A percentile compares a stretch with the other conserved stretches of the same genome.
Conservation (phyloP, 2,329 filamentous ascomycete species). For the Venturia nashicola region DNA sequence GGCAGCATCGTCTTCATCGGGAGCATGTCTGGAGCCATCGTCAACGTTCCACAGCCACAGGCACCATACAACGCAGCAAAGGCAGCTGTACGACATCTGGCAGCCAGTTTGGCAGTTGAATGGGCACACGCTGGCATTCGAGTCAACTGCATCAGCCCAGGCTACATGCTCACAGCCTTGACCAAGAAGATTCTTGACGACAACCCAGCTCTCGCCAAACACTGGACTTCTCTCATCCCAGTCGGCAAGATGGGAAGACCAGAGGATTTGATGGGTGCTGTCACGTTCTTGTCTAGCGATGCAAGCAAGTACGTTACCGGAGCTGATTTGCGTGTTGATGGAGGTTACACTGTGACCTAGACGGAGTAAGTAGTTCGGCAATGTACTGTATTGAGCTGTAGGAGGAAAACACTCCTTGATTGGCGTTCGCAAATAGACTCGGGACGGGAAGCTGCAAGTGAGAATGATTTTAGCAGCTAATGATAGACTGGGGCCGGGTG, state of each 20-base stretch:
- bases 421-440: neutral
- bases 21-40: conserved; percentile 86
- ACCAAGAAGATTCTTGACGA: conserved; percentile 91
- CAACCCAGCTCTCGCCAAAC: conserved; percentile 75
- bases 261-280: conserved; percentile 85
- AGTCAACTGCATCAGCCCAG: conserved; percentile 89
- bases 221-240: conserved; percentile 88
- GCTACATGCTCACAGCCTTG: conserved; percentile 90
- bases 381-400: neutral
- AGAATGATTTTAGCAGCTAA: neutral
- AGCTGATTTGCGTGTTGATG: conserved; percentile 70
- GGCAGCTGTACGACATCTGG: conserved; percentile 80
- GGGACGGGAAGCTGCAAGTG: neutral
- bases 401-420: neutral
- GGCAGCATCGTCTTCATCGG: conserved; percentile 92
- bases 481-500: neutral
- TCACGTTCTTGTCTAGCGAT: conserved; percentile 74
- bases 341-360: conserved; percentile 73
- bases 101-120: conserved; percentile 79
- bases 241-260: conserved; percentile 88
- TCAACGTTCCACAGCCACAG: conserved; percentile 92
- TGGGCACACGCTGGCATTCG: conserved; percentile 82
- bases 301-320: conserved; percentile 43
- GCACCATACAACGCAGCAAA: conserved; percentile 89
- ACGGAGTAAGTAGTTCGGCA: neutral